Evolutionary conservation across 495 filamentous ascomycete species (phyloP).

Genomic region (Aspergillus panamensis): DNA sequence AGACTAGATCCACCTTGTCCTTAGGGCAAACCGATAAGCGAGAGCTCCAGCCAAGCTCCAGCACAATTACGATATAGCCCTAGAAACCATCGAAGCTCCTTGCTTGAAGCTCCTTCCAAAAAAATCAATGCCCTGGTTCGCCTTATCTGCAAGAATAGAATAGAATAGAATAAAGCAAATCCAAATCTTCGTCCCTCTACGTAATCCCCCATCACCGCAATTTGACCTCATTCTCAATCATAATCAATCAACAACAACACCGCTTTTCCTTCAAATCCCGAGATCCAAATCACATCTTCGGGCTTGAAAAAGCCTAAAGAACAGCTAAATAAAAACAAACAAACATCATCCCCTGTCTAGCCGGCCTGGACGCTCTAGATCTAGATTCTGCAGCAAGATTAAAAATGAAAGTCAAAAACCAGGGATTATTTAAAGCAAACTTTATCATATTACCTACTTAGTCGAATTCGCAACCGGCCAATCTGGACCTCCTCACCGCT

Average conservation of each 20-base stretch:
- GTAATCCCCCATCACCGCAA: not conserved
- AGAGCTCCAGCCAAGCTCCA: not conserved
- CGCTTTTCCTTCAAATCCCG: not conserved
- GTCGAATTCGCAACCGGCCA: no score
- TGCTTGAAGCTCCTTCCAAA: not conserved
- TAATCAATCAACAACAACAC: not conserved
- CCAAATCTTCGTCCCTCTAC: not conserved
- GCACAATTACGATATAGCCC: not conserved
- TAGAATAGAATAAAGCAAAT: not conserved
- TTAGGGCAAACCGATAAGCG: not conserved
- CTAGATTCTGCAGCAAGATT: not conserved
- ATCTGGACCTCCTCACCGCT: no score
- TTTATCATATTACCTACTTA: no score
- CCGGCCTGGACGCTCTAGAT: not conserved
- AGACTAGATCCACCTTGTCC: no score
- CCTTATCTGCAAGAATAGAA: not conserved
- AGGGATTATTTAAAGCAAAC: not conserved
- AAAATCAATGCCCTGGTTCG: not conserved
- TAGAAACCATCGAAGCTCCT: not conserved
- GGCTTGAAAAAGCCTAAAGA: not conserved
- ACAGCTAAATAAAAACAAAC: not conserved
- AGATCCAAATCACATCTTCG: not conserved
- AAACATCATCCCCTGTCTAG: not conserved
- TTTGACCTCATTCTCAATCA: not conserved
- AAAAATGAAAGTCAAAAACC: no score